A percentile compares a stretch with the other conserved stretches of the same genome.
These are phyloP conservation scores for Geotrichum fermentans DNA, from an alignment of 1,139 yeast species.

Conservation along the genomic window DNA sequence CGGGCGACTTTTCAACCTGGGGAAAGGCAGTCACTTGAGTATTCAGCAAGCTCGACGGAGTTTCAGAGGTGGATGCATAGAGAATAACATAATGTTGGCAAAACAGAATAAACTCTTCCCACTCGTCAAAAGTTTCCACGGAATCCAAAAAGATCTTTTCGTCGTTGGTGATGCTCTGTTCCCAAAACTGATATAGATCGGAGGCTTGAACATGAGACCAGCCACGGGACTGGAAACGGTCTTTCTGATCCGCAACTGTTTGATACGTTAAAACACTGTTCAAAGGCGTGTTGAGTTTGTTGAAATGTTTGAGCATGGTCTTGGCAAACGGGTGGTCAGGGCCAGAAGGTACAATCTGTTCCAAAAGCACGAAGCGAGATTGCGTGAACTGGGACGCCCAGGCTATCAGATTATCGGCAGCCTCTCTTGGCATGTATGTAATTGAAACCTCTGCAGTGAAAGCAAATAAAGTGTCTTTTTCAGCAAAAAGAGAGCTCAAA, in stretches of 20 bases:
- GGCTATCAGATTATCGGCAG: conserved; percentile 61
- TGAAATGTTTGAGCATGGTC: conserved; percentile 71
- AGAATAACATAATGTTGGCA: conserved; percentile 71
- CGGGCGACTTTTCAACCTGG: background rate
- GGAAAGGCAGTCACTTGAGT: conserved; percentile 19
- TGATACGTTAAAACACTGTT: conserved; percentile 63
- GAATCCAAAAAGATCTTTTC: conserved; percentile 44
- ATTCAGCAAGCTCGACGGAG: conserved; percentile 21
- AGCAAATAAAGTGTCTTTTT: conserved; percentile 43
- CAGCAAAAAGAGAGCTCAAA: conserved; percentile 35
- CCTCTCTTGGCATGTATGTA: conserved; percentile 68
- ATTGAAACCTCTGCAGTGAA: conserved; percentile 80
- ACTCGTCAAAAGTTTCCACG: conserved; percentile 73
- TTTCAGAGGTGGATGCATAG: conserved; percentile 46
- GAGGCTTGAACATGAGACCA: conserved; percentile 49
- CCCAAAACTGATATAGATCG: conserved; percentile 60
- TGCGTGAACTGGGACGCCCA: conserved; percentile 47
- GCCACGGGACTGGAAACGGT: conserved; percentile 48
- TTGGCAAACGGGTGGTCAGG: conserved; percentile 61
- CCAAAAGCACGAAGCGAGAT: conserved; percentile 62
- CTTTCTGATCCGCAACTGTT: conserved; percentile 45
- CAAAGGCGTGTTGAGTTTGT: conserved; percentile 62
- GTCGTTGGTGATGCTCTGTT: conserved; percentile 39
- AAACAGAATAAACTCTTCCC: conserved; percentile 75
- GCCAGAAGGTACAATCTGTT: conserved; percentile 68